Base-by-base conservation (phyloP, 495 filamentous ascomycete species). In the Aspergillus kassunensis region DNA sequence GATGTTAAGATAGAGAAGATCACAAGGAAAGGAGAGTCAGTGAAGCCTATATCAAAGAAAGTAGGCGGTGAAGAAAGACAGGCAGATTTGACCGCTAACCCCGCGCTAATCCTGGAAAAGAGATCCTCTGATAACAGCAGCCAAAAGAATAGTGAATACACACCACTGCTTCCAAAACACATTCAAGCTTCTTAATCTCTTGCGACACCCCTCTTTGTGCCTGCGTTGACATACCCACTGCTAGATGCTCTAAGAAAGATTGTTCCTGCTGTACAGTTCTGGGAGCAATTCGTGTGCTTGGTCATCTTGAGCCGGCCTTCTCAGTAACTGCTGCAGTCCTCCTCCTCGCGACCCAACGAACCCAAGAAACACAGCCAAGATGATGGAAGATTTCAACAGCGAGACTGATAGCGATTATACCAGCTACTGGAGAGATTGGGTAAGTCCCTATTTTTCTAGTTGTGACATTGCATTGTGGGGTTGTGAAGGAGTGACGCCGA, bases 381-480 rank as follows among this genome's bases (percentile, higher is more conserved):
- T 62, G 46, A 87, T 98, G 93, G 93, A 97, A 65, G 93, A 97
- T 68, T 97, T 91, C 68, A 91, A 86, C 54, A 96, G 91, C 61
- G 93, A 98, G 67, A 95, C 95, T 12, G 93, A 98, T 66, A 96
- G 91, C 71, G 95, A 97, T 67, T 98, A 97, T 69, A 96, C 93
- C 27, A 96, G 90, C 71, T 98, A 98, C 74, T 98, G 93, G 93
- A 79, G 93, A 70, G 93, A 98, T 73, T 98, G 93, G 93, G 92
- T 96, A 77, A 70, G 89, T 85, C 16, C 19, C 37, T 4, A 34
- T 23, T 46, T 52, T 39, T 49, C 33, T 48, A 21, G 21, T 4
- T 51, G 36, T 24, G 25, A 23, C 16, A 15, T 31, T 30, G 12
- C 8, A 36, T 23, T 49, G 19, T 53, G 48, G n/a, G 30, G 20